Percentiles rank a stretch among this genome's conserved stretches.
These are phyloP conservation scores for Neurospora cerealis DNA, from an alignment of 495 filamentous ascomycete genomes.

Conservation along the genomic window DNA sequence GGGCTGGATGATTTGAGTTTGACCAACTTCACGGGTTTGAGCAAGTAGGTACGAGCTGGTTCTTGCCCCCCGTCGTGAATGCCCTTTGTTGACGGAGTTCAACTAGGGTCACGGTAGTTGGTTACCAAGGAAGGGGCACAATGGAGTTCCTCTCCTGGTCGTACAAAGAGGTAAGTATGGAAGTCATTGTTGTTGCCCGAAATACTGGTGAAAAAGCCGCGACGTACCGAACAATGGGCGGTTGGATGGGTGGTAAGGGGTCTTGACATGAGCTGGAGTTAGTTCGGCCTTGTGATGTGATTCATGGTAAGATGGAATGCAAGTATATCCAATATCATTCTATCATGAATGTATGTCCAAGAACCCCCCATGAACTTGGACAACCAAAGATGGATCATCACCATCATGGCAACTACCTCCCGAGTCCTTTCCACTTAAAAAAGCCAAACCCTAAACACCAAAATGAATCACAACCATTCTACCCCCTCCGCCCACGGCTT, in stretches of 20 bases:
- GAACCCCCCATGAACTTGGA: too few species aligned
- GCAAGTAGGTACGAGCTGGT: not conserved
- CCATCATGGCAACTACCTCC: too few species aligned
- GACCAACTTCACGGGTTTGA: not conserved
- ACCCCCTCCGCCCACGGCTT: conserved; percentile 33
- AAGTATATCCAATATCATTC: not conserved
- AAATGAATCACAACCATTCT: conserved; percentile 15
- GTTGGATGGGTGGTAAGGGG: not conserved
- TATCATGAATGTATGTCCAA: not conserved
- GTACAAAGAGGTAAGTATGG: not conserved
- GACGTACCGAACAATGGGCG: not conserved
- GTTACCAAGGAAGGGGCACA: not conserved
- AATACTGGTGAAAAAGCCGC: too few species aligned
- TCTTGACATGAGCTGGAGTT: too few species aligned
- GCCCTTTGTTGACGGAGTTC: not conserved
- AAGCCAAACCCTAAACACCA: not conserved
- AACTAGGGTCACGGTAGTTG: not conserved
- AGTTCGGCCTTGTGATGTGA: not conserved
- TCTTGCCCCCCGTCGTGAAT: not conserved
- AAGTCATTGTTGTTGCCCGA: not conserved
- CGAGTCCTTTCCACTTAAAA: too few species aligned
- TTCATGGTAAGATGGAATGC: not conserved
- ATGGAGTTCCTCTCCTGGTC: not conserved
- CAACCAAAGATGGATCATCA: not conserved
- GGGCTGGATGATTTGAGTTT: not conserved